Base-by-base conservation (phyloP, 768 basidiomycete species). In the Austroboletus festivus region DNA sequence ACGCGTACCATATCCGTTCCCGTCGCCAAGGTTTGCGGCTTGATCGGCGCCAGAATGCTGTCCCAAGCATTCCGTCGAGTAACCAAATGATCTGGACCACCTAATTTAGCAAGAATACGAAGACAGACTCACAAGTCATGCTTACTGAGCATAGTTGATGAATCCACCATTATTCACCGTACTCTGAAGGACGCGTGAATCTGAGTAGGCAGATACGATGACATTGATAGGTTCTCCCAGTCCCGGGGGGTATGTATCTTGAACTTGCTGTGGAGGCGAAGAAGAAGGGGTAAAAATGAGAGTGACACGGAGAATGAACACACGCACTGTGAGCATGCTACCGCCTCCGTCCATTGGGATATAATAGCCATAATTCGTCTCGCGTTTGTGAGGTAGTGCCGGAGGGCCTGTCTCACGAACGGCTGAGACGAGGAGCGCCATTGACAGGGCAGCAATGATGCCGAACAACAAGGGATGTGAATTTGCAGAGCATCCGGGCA, bases 161-260 rank as follows among this genome's bases (percentile, higher is more conserved):
- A 93, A 68, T 3, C 93, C 91, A 13, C 93, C 93, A 41, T 86
- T 65, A 3, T 61, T 57, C 55, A 80, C 63, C 15, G 71, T 70
- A 54, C 85, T 79, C 20, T 80, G 74, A 38, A 93, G 76, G 2
- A 94, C 86, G 5, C 67, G 72, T 4, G 74, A 51, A 57, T 91
- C 86, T 4, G 93, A 95, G 38, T 82, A 74, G 9, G 77, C 86
- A 20, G 87, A 84, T 19, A 96, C 70, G 58, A 96, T 88, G 46
- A 76, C 73, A 58, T 96, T 96, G 38, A 95, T 67, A 5, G 93
- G 93, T 70, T 95, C 93, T 30, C 90, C 90, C 42, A 86, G 81
- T 7, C 86, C 89, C 38, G 71, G 61, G 3, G 88, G 87, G 58
- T 71, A 83, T 8, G 89, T 89, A 16, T 63, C 55, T 11, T 71